Percentiles rank a stretch among this genome's conserved stretches.
Evolutionary conservation across 129 eudicot genomes (phyloP).

Genomic region (Calendula officinalis): DNA sequence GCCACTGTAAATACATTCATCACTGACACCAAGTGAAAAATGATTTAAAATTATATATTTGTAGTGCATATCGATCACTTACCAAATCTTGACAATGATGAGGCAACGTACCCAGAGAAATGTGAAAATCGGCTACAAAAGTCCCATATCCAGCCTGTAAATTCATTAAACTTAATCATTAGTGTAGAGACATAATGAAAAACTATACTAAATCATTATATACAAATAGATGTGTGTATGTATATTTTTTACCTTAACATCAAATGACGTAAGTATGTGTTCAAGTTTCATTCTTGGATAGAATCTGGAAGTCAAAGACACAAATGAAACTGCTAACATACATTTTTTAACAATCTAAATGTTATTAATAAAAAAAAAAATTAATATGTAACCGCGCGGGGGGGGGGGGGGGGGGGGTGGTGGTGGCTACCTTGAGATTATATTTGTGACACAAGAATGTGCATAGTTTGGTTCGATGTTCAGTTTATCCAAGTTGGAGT

Average conservation of each 20-base stretch:
- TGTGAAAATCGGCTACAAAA: slow-evolving; percentile 31
- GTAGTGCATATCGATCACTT: slow-evolving; percentile 17
- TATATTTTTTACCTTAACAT: slow-evolving; percentile 28
- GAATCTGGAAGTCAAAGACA: slow-evolving; percentile 35
- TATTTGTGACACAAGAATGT: slow-evolving; percentile 23
- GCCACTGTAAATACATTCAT: slow-evolving; percentile 30
- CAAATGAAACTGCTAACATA: background rate
- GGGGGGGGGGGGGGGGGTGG: background rate
- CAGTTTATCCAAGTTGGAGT: slow-evolving; percentile 27
- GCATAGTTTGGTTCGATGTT: slow-evolving; percentile 26
- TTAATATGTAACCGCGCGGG: background rate
- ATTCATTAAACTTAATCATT: slow-evolving; percentile 3
- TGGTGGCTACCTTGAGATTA: slow-evolving; percentile 33
- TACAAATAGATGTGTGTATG: slow-evolving; percentile 1
- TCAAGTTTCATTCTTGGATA: slow-evolving; percentile 41
- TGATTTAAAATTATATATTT: background rate
- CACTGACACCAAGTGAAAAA: slow-evolving; percentile 8
- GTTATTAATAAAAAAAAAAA: background rate
- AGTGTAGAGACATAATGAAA: background rate
- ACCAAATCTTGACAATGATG: slow-evolving; percentile 33
- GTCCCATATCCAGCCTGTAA: slow-evolving; percentile 41
- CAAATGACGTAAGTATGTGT: slow-evolving; percentile 31
- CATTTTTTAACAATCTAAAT: background rate
- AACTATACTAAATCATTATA: background rate
- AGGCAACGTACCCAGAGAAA: slow-evolving; percentile 31